Conservation (phyloP, 73 alveolate species). For the Paramecium tetraurelia region DNA sequence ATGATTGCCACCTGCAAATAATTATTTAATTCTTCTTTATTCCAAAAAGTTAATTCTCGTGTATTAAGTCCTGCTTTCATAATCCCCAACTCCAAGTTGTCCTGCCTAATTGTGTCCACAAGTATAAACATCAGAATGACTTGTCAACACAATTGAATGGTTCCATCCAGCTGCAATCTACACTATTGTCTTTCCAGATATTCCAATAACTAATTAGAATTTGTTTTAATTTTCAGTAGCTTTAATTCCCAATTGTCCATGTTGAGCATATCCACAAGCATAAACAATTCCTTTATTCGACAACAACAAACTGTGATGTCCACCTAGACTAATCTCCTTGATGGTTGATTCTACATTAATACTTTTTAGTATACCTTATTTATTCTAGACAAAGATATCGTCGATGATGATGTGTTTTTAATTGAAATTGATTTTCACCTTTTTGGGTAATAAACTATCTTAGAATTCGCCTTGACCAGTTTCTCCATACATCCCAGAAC, state of each 20-base stretch:
- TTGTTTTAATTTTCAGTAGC: slow-evolving; percentile 80
- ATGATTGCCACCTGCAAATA: slow-evolving; percentile 97
- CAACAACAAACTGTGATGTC: slow-evolving; percentile 90
- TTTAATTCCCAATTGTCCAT: slow-evolving; percentile 95
- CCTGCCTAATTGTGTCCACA: slow-evolving; percentile 95
- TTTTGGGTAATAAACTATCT: slow-evolving; percentile 61
- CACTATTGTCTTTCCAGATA: slow-evolving; percentile 65
- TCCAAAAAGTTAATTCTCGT: slow-evolving; percentile 81
- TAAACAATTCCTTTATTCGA: slow-evolving; percentile 89
- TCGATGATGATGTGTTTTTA: slow-evolving; percentile 44
- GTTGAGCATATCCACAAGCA: slow-evolving; percentile 94
- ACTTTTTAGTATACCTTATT: not conserved
- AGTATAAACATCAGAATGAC: slow-evolving; percentile 86
- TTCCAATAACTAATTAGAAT: slow-evolving; percentile 86
- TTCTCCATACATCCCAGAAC: slow-evolving; percentile 95
- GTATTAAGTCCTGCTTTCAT: slow-evolving; percentile 80
- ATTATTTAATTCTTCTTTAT: slow-evolving; percentile 75
- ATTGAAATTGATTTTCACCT: slow-evolving; percentile 53
- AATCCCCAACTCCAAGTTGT: slow-evolving; percentile 89
- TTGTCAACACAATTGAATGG: slow-evolving; percentile 89
- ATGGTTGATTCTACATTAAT: slow-evolving; percentile 58
- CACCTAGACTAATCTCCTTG: slow-evolving; percentile 90
- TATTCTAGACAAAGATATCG: not conserved
- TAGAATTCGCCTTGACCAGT: slow-evolving; percentile 88
- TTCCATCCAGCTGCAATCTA: slow-evolving; percentile 98